Evolutionary conservation across 2,329 filamentous ascomycete genomes (phyloP).

Genomic region (Hymenoscyphus occultus): DNA sequence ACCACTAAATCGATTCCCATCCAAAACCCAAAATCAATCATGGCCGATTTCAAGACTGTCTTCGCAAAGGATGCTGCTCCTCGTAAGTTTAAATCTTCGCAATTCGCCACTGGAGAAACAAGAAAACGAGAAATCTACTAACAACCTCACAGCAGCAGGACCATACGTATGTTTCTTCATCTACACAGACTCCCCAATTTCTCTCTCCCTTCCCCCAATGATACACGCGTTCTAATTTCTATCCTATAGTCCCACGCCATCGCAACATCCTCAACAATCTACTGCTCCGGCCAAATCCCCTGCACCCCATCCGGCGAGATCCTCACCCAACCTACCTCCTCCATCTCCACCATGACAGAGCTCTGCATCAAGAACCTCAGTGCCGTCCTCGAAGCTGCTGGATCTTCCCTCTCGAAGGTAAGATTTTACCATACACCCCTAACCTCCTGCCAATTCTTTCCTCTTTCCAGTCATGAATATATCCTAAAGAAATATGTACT

Average conservation of each 20-base stretch:
- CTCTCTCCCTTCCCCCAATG: conserved; percentile 11
- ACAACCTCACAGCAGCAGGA: conserved; percentile 27
- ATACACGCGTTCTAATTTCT: conserved; percentile 11
- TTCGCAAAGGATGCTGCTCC: conserved; percentile 37
- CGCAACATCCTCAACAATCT: conserved; percentile 63
- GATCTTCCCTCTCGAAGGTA: conserved; percentile 69
- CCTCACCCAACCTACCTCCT: conserved; percentile 48
- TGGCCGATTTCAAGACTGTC: conserved; percentile 36
- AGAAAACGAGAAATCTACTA: conserved; percentile 9
- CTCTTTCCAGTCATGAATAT: too few relatives aligned
- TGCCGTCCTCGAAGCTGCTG: conserved; percentile 80
- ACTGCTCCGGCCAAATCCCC: conserved; percentile 57
- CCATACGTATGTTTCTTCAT: conserved; percentile 26
- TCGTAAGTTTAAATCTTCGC: conserved; percentile 28
- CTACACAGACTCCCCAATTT: background rate
- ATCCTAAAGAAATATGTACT: too few relatives aligned
- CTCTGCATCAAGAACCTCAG: conserved; percentile 75
- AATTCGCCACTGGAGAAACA: conserved; percentile 6
- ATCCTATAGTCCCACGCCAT: conserved; percentile 57
- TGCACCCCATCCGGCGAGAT: conserved; percentile 33
- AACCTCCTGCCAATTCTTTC: too few relatives aligned
- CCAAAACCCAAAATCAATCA: conserved; percentile 21
- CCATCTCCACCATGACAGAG: conserved; percentile 63
- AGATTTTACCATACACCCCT: too few relatives aligned
- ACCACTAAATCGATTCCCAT: background rate